Base-by-base conservation (phyloP, 345 rosid species). In the Pseudoturritis turrita region DNA sequence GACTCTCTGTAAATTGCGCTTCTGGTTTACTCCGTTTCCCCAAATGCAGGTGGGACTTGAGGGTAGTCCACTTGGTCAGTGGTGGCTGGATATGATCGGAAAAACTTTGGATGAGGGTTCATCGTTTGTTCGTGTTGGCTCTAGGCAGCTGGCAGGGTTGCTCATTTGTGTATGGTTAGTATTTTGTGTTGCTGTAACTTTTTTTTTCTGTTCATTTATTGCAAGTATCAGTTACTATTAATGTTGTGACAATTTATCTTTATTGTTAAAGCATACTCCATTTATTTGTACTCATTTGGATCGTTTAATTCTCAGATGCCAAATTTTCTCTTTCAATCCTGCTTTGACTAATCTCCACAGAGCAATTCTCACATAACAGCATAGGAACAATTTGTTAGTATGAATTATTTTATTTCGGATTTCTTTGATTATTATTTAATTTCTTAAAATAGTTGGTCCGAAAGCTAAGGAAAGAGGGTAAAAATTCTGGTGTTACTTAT, bases 1-100 rank as follows among this genome's bases (percentile, higher is more conserved):
- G 12, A 13, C 25, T 58, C n/a, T 59, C 22, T 67, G 28, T 25
- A 13, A 41, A 29, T 17, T 49, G 23, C 9, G 49, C 54, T 26
- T 55, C 55, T 36, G 18, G 62, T 64, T 57, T 31, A 63, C 23
- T 50, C 23, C 11, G 18, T 58, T 65, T 37, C 13, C 35, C 3
- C 3, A 36, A 40, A 39, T 59, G 50, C 76, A 89, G 96, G 93
- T 90, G 55, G 96, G 96, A 63, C 88, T 84, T 73, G 96, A 90
- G 73, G 92, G 92, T 53, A 90, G 96, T 76, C 77, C 88, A 44
- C 79, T 85, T 66, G 96, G 96, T 41, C 91, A 88, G 53, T 88
- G 87, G 96, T 90, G 96, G 96, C 72, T 83, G 73, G 93, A 88
- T 40, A 70, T 76, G 80, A 86, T 90, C 14, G 93, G 90, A n/a